A percentile compares a stretch with the other conserved stretches of the same genome.
Evolutionary conservation across 345 rosid species (phyloP).

Genomic region (Gossypium stocksii): DNA sequence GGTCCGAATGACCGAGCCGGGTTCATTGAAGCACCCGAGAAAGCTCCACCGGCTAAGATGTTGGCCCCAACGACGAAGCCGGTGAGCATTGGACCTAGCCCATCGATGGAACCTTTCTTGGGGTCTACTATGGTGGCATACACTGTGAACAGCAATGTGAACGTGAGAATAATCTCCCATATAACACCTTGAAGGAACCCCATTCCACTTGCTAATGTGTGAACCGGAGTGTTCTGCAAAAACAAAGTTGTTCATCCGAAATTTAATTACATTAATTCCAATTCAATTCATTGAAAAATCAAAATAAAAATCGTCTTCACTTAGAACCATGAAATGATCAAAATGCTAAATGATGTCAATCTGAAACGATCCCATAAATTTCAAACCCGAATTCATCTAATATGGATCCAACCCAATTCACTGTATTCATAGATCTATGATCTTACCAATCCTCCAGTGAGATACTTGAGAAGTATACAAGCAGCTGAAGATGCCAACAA

Average conservation of each 20-base stretch:
- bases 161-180: constrained; percentile 77
- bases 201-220: constrained; percentile 65
- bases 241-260: too few relatives aligned
- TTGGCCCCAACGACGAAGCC: constrained; percentile 20
- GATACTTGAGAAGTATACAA: constrained; percentile 75
- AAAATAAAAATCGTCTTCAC: too few relatives aligned
- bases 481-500: constrained; percentile 71
- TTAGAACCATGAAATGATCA: too few relatives aligned
- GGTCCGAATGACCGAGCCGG: constrained; percentile 95
- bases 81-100: not conserved
- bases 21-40: constrained; percentile 96
- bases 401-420: too few relatives aligned
- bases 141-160: constrained; percentile 77
- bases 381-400: too few relatives aligned
- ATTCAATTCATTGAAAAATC: too few relatives aligned
- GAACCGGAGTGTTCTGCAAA: constrained; percentile 53
- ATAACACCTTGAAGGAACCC: constrained; percentile 56
- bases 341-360: too few relatives aligned
- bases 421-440: too few relatives aligned
- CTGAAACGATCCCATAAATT: too few relatives aligned
- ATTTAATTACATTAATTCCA: too few relatives aligned
- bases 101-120: constrained; percentile 69
- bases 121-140: constrained; percentile 91
- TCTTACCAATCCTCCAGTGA: constrained; percentile 78
- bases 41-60: constrained; percentile 59